Conservation (phyloP, 2,329 filamentous ascomycete species). For the Metarhizium sp. region DNA sequence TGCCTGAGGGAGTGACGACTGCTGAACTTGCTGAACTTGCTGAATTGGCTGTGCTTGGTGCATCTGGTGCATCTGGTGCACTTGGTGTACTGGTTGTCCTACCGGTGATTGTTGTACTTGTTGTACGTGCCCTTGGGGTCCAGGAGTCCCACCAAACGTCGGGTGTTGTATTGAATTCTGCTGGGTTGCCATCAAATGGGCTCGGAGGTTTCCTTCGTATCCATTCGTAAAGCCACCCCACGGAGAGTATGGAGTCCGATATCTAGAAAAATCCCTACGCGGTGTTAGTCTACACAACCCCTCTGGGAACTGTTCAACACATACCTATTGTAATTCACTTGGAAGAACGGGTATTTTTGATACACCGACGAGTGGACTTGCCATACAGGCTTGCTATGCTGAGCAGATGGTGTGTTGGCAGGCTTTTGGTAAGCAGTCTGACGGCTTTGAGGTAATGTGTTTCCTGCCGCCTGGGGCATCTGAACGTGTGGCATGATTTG, state of each 20-base stretch:
- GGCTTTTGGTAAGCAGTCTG: background rate
- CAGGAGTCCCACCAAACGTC: background rate
- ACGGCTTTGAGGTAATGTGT: background rate
- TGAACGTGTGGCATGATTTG: background rate
- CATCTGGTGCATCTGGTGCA: too few relatives aligned
- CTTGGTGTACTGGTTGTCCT: background rate
- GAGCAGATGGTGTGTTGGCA: background rate
- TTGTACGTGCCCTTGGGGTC: background rate
- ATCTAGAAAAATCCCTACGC: conserved; percentile 41
- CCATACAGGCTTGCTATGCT: conserved; percentile 21
- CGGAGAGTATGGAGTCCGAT: conserved; percentile 49
- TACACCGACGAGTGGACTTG: conserved; percentile 31
- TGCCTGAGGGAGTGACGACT: conserved; percentile 5
- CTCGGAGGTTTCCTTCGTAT: conserved; percentile 43
- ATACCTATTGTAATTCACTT: conserved; percentile 50
- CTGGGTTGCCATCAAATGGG: conserved; percentile 30
- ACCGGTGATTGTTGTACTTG: conserved; percentile 2
- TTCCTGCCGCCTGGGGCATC: background rate
- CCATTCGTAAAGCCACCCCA: conserved; percentile 52
- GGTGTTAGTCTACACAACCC: conserved; percentile 9
- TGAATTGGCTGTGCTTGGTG: background rate
- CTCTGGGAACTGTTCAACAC: conserved; percentile 5
- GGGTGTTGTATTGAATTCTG: conserved; percentile 16
- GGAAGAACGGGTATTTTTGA: conserved; percentile 49
- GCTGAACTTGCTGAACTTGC: background rate